Evolutionary conservation across 805 yeast species (phyloP).

Genomic region (Millerozyma acaciae): DNA sequence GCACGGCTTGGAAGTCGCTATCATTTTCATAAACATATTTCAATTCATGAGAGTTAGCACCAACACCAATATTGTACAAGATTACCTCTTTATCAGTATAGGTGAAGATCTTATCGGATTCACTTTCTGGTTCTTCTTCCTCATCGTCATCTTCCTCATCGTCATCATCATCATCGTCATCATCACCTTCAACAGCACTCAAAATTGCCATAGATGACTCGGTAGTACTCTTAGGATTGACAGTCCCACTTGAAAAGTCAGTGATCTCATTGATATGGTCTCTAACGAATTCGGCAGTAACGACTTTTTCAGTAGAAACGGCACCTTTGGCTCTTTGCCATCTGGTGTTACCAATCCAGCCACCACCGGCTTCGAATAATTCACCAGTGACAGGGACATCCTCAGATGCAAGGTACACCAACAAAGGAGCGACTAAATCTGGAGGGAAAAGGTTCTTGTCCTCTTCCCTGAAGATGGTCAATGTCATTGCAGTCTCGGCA

Average conservation of each 20-base stretch:
- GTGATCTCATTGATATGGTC: constrained; percentile 64
- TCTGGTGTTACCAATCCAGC: constrained; percentile 93
- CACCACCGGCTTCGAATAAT: constrained; percentile 90
- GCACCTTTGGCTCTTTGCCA: constrained; percentile 93
- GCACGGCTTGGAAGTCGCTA: constrained; percentile 76
- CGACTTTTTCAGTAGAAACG: constrained; percentile 50
- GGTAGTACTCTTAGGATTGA: constrained; percentile 57
- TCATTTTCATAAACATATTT: constrained; percentile 76
- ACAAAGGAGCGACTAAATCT: constrained; percentile 84
- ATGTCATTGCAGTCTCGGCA: constrained; percentile 97
- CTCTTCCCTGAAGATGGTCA: constrained; percentile 72
- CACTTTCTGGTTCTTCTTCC: constrained; percentile 29
- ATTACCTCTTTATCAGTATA: constrained; percentile 71
- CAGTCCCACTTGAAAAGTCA: constrained; percentile 55
- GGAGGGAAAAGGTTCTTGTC: constrained; percentile 85
- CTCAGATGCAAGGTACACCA: constrained; percentile 75
- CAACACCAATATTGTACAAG: constrained; percentile 84
- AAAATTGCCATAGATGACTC: constrained; percentile 82
- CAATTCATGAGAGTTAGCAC: constrained; percentile 75
- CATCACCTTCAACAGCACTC: constrained; percentile 53
- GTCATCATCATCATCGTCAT: constrained; percentile 45
- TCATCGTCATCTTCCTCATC: constrained; percentile 39
- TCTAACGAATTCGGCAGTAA: constrained; percentile 65
- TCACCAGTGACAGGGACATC: constrained; percentile 71
- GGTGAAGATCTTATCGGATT: constrained; percentile 35